Conservation (phyloP, 768 basidiomycete genomes). For the Hygrophoropsis aurantiaca region DNA sequence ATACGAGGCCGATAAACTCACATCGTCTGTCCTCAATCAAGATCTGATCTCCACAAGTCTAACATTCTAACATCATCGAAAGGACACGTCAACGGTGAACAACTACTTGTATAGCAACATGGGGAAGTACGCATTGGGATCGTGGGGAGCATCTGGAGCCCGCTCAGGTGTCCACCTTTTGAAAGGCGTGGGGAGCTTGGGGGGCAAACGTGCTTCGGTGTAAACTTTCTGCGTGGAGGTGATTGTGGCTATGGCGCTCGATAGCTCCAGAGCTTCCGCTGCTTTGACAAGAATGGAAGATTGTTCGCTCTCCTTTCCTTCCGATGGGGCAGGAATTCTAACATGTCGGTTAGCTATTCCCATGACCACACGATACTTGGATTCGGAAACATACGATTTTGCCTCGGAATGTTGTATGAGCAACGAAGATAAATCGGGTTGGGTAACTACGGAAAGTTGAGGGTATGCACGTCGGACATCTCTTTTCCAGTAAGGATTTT, state of each 20-base stretch:
- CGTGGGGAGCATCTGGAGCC: constrained; percentile 80
- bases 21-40: too few relatives aligned
- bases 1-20: not conserved
- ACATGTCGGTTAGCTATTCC: constrained; percentile 9
- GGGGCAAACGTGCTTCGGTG: constrained; percentile 67
- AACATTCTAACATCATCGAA: not conserved
- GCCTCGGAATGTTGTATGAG: constrained; percentile 76
- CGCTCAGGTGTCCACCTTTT: constrained; percentile 74
- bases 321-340: constrained; percentile 57
- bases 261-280: constrained; percentile 55
- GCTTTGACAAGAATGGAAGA: constrained; percentile 46
- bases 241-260: constrained; percentile 70
- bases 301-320: constrained; percentile 35
- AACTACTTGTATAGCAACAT: constrained; percentile 64
- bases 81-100: not conserved
- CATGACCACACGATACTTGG: constrained; percentile 2
- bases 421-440: constrained; percentile 75
- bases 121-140: constrained; percentile 79
- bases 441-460: constrained; percentile 87
- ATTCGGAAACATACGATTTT: constrained; percentile 53
- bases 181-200: constrained; percentile 64
- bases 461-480: constrained; percentile 92
- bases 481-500: constrained; percentile 95
- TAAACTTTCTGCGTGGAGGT: constrained; percentile 57
- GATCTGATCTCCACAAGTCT: not conserved